These are phyloP conservation scores for Mortierella sp. DNA, from an alignment of 371 early-diverging fungal species.

Conservation along the genomic window DNA sequence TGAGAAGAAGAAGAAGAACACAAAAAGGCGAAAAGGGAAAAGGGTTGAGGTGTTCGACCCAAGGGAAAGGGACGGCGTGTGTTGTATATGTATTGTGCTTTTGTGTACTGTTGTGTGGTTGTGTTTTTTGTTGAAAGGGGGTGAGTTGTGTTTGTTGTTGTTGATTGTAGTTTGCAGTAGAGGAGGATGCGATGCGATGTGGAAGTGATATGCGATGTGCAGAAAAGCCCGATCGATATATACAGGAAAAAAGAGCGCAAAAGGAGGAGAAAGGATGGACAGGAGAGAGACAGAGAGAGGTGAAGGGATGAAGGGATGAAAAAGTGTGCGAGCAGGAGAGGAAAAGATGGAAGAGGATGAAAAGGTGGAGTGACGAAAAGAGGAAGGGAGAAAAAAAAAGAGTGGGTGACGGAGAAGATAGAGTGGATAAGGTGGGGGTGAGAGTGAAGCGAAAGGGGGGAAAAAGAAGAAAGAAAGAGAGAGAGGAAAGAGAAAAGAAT, in stretches of 20 bases:
- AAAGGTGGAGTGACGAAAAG: background rate
- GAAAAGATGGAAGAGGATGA: background rate
- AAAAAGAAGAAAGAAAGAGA: background rate
- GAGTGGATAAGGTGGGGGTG: too few species aligned
- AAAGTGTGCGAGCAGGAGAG: slow-evolving; percentile 5
- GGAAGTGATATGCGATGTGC: slow-evolving; percentile 6
- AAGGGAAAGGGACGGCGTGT: slow-evolving; percentile 4
- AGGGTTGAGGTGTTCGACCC: background rate
- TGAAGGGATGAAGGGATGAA: background rate
- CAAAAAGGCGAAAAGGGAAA: background rate
- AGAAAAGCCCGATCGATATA: slow-evolving; percentile 1
- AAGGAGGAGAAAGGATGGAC: background rate
- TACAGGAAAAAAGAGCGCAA: background rate
- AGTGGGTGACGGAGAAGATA: too few species aligned
- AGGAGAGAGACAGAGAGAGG: background rate
- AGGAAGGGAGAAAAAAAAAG: background rate
- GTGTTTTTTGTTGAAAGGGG: background rate
- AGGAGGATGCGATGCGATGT: background rate
- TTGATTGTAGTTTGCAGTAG: too few species aligned
- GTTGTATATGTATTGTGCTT: too few species aligned
- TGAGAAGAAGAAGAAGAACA: background rate
- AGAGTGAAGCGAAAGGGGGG: background rate
- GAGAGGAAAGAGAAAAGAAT: background rate
- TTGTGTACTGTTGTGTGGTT: background rate
- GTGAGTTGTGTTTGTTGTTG: background rate